Base-by-base conservation (phyloP, 2,329 filamentous ascomycete genomes). In the Eurotiales sp. region DNA sequence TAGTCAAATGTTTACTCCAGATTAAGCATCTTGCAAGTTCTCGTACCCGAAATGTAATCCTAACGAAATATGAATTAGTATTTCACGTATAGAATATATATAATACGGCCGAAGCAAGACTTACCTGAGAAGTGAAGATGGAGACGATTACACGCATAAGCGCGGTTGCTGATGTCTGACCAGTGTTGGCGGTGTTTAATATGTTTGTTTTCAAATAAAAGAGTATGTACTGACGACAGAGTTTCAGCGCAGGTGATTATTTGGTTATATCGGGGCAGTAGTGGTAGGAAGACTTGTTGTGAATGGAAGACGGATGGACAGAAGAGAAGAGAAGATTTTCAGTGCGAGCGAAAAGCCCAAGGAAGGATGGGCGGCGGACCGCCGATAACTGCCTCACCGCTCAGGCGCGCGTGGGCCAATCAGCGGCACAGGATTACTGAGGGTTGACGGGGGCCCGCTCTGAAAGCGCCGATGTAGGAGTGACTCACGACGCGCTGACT, bases 131-230 rank as follows among this genome's bases (percentile, higher is more conserved):
- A 77, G 87, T 91, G 79, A 90, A 91, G 73, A 86, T 81, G 74
- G 87, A 89, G 76, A 82, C 80, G 81, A 85, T 85, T 79, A 86
- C 86, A 86, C 85, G 87, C 87, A 90, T 90, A 86, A 85, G 85
- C 80, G 84, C 86, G 78, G 79, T 59, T 68, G 66, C 51, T 53
- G 44, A 68, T 60, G 61, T 59, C 58, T 55, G 63, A 64, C 59
- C 66, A 70, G 69, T 69, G 30, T 25, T 51, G 47, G 46, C 42
- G 37, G 43, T 19, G 30, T 43, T 11, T 14, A 40, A 22, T n/a
- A 36, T 8, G 15, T 45, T 36, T 37, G 8, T 37, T 45, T 50
- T 12, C 34, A n/a, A 27, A 30, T 42, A 14, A 17, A n/a, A n/a
- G n/a, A 12, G 30, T 25, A 19, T 40, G 30, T 30, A 43, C 17